A percentile compares a stretch with the other conserved stretches of the same genome.
Conservation (phyloP, 1,139 yeast species). For the Kodamaea anthophila region DNA sequence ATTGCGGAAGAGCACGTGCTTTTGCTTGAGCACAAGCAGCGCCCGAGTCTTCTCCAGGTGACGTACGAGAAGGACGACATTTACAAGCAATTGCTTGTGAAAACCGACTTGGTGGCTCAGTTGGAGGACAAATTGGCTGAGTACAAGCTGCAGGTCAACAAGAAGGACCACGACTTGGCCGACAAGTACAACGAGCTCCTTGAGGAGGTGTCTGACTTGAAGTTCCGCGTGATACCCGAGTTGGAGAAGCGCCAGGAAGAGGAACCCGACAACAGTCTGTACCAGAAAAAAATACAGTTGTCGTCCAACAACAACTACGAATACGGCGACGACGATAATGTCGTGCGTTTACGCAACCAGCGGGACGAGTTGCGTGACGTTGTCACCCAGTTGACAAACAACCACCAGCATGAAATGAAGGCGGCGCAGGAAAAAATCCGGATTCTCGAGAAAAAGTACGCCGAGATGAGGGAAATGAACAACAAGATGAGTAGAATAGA, state of each 20-base stretch:
- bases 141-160: conserved; percentile 14
- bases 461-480: conserved; percentile 29
- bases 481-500: conserved; percentile 29
- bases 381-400: conserved; percentile 30
- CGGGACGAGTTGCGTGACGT: conserved; percentile 58
- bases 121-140: conserved; percentile 38
- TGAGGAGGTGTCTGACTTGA: conserved; percentile 39
- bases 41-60: conserved; percentile 50
- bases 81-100: conserved; percentile 39
- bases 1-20: conserved; percentile 67
- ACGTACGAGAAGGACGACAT: conserved; percentile 53
- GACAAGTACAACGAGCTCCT: conserved; percentile 35
- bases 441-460: conserved; percentile 33
- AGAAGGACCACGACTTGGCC: conserved; percentile 20
- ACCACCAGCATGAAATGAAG: conserved; percentile 32
- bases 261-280: conserved; percentile 11
- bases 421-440: conserved; percentile 40
- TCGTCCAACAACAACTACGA: neutral
- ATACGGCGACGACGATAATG: conserved; percentile 18
- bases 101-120: conserved; percentile 42
- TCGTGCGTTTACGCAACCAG: conserved; percentile 40
- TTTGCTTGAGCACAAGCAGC: conserved; percentile 47
- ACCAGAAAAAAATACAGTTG: conserved; percentile 11
- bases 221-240: conserved; percentile 35
- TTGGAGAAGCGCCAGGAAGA: conserved; percentile 19